These are phyloP conservation scores for Yamagishiella unicocca DNA, from an alignment of 139 green algal species.

Conservation along the genomic window DNA sequence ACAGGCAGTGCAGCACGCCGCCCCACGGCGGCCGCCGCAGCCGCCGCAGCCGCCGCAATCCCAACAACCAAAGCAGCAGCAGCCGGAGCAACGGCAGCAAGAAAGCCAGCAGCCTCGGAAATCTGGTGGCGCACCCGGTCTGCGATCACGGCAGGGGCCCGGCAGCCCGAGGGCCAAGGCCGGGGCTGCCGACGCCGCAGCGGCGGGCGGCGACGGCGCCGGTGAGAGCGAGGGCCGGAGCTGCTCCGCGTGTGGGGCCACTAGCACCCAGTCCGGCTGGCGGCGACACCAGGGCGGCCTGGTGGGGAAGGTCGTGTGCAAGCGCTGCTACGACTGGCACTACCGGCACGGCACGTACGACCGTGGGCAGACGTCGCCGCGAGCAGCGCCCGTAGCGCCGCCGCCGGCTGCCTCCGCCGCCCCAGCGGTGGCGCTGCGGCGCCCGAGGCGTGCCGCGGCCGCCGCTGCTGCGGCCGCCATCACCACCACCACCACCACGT, in stretches of 20 bases:
- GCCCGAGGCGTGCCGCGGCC: not conserved
- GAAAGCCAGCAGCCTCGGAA: not conserved
- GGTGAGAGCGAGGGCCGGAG: not conserved
- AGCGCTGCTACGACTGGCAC: conserved; percentile 42
- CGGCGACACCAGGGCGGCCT: conserved; percentile 23
- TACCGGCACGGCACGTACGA: conserved; percentile 46
- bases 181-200: not conserved
- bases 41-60: not conserved
- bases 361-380: not conserved
- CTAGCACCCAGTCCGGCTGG: not conserved
- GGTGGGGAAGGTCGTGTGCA: conserved; percentile 18
- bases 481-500: no score
- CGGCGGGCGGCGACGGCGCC: not conserved
- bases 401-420: not conserved
- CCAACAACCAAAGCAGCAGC: no score
- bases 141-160: not conserved
- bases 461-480: not conserved
- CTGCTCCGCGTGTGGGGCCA: conserved; percentile 10
- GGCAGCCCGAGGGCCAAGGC: not conserved
- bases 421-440: not conserved
- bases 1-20: not conserved
- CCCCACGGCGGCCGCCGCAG: not conserved
- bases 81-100: not conserved
- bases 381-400: not conserved
- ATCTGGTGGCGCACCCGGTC: not conserved